Base-by-base conservation (phyloP, 2,329 filamentous ascomycete species). In the Colletotrichum shisoi region DNA sequence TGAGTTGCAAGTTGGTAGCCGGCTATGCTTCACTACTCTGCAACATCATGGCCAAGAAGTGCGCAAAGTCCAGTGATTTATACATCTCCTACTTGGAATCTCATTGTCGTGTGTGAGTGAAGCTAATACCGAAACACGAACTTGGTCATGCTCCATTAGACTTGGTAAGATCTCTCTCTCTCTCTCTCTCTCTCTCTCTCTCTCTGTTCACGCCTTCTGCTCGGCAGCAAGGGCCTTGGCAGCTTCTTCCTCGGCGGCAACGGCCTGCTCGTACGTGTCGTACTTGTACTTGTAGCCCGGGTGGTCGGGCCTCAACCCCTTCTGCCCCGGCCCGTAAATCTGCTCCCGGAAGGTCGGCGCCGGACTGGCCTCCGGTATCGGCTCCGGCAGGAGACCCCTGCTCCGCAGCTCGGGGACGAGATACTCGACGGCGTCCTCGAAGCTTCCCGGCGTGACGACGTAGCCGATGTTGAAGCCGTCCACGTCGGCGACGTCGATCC, bases 391-490 rank as follows among this genome's bases (percentile, higher is more conserved):
- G 1, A 76, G 21, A 0, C 74, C 73, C 1, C 75, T 62, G 40
- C 67, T 67, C 24, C 73, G 67, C 17, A 76, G 69, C 53, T 76
- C 75, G 1, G 75, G 74, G 0, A 76, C 69, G 3, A 76, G 52
- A 2, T 75, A 69, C 15, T 76, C 72, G 6, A 76, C 73, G 0
- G 76, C 72, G 8, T 76, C 75, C 57, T 76, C 74, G 34, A 75
- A 76, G 0, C 73, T 73, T 1, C 79, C 79, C 0, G 80, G 81
- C 0, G 79, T 81, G 0, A 77, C 79, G 0, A 80, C 79, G 21
- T 82, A 81, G 4, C 76, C 76, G 17, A 80, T 72, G 39, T 80
- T 80, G 71, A 80, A 80, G 0, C 78, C 79, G 66, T 80, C 78
- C 1, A 83, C 72, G 52, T 79, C 78, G 0, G 78, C 80, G 57